Base-by-base conservation (phyloP, 106 monocot species). In the Dioscorea zingiberensis region DNA sequence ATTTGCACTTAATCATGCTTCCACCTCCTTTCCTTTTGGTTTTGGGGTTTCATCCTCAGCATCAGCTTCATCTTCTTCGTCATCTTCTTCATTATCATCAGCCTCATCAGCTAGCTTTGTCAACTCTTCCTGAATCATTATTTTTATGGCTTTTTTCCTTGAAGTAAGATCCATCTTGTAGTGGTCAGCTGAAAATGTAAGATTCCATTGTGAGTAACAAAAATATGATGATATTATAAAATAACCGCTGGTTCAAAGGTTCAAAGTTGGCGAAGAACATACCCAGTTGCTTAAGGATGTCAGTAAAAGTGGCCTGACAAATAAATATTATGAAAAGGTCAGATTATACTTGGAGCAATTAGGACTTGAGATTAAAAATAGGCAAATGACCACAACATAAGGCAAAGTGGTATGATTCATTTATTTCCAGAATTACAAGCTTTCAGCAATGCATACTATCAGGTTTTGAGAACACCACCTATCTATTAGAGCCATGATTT, bases 271-370 rank as follows among this genome's bases (percentile, higher is more conserved):
- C 3, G 69, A 25, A 24, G 16, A 13, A 59, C 76, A 23, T 74
- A 87, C 83, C 77, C 49, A 83, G 80, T 45, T 62, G 62, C 51
- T 77, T 87, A 2, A 87, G 77, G 68, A 87, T 83, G 47, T 87
- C 83, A 18, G 83, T 87, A 65, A 87, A 87, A 27, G 87, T 83
- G 16, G 87, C 87, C 87, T 87, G 83, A 67, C 59, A 78, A 21
- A 15, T 4, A 70, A 21, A 65, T 24, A 27, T 6, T 38, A 6
- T 2, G 38, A 38, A 2, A 38, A 38, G n/a, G 38, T 38, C 6
- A 38, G 4, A 38, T 38, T 38, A 38, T 38, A 38, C 6, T 38
- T 6, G 10, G 10, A 38, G 10, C 38, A 38, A 38, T 38, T 1
- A 38, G 10, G 38, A 38, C 6, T 38, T 38, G 0, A 38, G 6